Base-by-base conservation (phyloP, 257 asterid genomes). In the Solanum virginianum region DNA sequence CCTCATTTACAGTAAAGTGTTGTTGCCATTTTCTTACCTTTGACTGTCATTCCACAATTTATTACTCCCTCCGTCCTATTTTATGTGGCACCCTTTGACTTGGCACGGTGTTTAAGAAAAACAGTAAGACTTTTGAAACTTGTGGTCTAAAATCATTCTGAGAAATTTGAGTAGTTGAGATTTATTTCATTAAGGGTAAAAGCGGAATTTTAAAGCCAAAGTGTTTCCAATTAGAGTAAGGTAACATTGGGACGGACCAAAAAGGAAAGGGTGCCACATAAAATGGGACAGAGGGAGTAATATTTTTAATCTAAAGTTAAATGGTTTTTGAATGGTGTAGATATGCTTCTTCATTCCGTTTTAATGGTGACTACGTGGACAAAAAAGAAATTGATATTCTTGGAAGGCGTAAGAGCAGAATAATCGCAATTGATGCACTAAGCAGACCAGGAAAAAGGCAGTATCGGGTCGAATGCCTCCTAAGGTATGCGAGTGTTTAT, bases 321-420 rank as follows among this genome's bases (percentile, higher is more conserved):
- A 7, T 13, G 68, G 69, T 49, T 47, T 55, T 18, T 26, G 55
- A 55, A 43, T 85, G 86, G 59, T 83, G n/a, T 54, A 90, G 92
- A 80, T 94, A 93, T 87, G 97, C 99, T 86, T 89, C 94, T 85
- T 91, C 98, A n/a, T 96, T 94, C 87, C 93, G 94, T 70, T 96
- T 93, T 83, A 80, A 74, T 45, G 97, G 98, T 56, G 92, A 90
- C 87, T 85, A 88, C 55, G 86, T 84, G 75, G 99, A 94, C 89
- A 63, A 47, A 80, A 94, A 89, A 88, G 90, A 87, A 57, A 39
- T 90, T 8, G 99, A 94, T 80, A 24, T 88, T 75, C 80, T 88
- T 86, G 91, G 91, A 89, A 93, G 99, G 90, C 95, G 91, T 32
- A 91, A 88, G 88, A 94, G 95, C 20, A 93, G 99, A 90, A 90